Conservation (phyloP, 441 rosid genomes). For the Croton setiger region DNA sequence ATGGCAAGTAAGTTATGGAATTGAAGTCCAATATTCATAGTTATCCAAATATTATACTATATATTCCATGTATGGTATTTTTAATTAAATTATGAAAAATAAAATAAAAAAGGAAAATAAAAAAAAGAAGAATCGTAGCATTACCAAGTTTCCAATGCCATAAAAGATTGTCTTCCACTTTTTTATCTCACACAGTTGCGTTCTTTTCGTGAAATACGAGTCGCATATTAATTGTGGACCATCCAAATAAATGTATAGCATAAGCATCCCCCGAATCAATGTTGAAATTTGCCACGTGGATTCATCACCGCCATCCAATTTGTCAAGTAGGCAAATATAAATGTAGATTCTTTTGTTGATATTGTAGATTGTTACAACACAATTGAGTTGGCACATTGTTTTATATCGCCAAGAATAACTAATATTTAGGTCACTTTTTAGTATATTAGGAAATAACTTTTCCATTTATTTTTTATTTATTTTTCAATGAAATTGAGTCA, state of each 20-base stretch:
- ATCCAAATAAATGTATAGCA: neutral
- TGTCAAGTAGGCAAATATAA: neutral
- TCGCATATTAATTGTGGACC: slow-evolving; percentile 16
- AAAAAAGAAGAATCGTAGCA: slow-evolving; percentile 3
- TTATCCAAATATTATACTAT: too few relatives aligned
- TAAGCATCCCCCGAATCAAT: neutral
- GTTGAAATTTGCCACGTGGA: slow-evolving; percentile 16
- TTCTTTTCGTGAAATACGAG: slow-evolving; percentile 17
- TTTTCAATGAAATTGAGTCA: too few relatives aligned
- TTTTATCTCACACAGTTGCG: neutral
- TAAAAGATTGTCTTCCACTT: neutral
- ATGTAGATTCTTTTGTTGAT: neutral
- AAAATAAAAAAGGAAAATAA: too few relatives aligned
- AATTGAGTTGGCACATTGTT: neutral
- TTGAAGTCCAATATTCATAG: too few relatives aligned
- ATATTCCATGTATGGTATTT: neutral
- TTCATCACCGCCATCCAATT: slow-evolving; percentile 7
- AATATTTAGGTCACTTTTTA: too few relatives aligned
- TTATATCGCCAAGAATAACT: neutral
- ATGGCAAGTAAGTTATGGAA: too few relatives aligned
- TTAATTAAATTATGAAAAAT: neutral
- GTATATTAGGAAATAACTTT: too few relatives aligned
- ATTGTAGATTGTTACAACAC: neutral
- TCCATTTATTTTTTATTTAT: too few relatives aligned
- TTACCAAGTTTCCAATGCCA: neutral